Evolutionary conservation across 2,329 filamentous ascomycete genomes (phyloP).

Genomic region (Endothia cerciana): DNA sequence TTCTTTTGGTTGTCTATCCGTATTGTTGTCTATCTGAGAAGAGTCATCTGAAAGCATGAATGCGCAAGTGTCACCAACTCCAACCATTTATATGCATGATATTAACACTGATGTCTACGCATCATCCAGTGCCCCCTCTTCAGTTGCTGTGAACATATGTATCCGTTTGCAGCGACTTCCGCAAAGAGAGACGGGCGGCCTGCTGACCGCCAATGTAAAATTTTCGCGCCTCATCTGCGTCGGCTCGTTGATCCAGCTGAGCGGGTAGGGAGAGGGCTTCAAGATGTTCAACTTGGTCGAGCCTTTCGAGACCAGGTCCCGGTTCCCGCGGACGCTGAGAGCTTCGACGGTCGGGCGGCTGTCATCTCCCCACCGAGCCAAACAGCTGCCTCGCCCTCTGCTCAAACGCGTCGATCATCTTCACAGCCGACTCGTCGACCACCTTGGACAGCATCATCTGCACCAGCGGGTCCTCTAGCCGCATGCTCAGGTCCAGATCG

Average conservation of each 20-base stretch:
- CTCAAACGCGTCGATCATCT: constrained; percentile 96
- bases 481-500: constrained; percentile 74
- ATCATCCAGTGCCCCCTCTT: not conserved
- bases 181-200: too few species aligned
- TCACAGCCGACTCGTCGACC: constrained; percentile 79
- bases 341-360: not conserved
- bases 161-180: too few species aligned
- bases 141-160: not conserved
- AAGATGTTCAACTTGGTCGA: not conserved
- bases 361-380: constrained; percentile 33
- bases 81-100: too few species aligned
- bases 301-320: too few species aligned
- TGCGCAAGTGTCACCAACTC: not conserved
- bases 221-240: too few species aligned
- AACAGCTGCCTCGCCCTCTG: constrained; percentile 68
- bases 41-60: not conserved
- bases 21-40: not conserved
- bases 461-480: constrained; percentile 89
- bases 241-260: too few species aligned
- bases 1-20: too few species aligned
- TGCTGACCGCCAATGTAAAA: too few species aligned
- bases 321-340: too few species aligned
- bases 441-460: constrained; percentile 79
- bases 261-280: too few species aligned
- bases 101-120: not conserved